A percentile compares a stretch with the other conserved stretches of the same genome.
These are phyloP conservation scores for Luvunga scandens DNA, from an alignment of 345 rosid genomes.

Conservation along the genomic window DNA sequence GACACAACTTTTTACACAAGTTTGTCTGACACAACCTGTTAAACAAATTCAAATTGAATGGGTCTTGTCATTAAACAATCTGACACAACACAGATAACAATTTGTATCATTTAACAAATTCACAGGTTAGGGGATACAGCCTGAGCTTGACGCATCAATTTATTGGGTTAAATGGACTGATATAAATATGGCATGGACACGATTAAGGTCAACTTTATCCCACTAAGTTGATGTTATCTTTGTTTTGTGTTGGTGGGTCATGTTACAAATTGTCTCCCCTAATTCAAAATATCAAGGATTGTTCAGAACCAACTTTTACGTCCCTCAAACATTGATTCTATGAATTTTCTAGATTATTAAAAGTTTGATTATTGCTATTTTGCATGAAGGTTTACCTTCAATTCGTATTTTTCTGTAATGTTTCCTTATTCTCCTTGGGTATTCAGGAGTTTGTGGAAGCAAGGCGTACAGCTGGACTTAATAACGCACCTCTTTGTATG, in stretches of 20 bases:
- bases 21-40: neutral
- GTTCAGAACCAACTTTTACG: neutral
- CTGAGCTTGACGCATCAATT: neutral
- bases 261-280: neutral
- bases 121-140: neutral
- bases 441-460: slow-evolving; percentile 93
- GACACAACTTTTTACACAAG: neutral
- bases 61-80: neutral
- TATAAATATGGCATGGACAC: no score
- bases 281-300: neutral
- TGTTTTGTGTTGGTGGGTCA: neutral
- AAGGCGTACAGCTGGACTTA: slow-evolving; percentile 74
- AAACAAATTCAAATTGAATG: neutral
- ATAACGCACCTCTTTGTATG: slow-evolving; percentile 77
- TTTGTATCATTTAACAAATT: neutral
- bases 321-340: neutral
- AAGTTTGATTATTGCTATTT: neutral
- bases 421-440: neutral
- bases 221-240: neutral
- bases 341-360: neutral
- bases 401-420: no score
- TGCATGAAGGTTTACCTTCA: neutral
- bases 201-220: neutral
- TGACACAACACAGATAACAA: neutral
- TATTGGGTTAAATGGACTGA: neutral